Percentiles rank a stretch among this genome's conserved stretches.
Evolutionary conservation across 164 flowering plant species (phyloP).

Genomic region (Kingdonia uniflora): DNA sequence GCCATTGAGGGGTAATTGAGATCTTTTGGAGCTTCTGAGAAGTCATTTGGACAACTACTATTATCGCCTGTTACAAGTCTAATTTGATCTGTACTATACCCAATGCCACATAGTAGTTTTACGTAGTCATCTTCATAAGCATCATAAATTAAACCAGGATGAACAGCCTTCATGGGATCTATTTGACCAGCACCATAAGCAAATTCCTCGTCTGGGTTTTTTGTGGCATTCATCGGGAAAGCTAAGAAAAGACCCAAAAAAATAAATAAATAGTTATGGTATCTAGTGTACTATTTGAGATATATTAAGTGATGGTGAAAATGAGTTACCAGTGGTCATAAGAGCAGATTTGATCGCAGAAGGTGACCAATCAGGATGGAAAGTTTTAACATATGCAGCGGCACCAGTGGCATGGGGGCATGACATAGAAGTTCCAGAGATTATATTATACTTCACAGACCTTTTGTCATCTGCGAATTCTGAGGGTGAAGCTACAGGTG

Average conservation of each 20-base stretch:
- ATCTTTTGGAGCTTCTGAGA: conserved; percentile 1
- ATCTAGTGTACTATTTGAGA: too few species aligned
- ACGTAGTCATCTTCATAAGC: conserved; percentile 20
- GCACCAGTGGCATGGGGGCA: conserved; percentile 44
- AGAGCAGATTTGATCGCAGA: too few species aligned
- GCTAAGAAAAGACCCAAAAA: too few species aligned
- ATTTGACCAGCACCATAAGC: conserved; percentile 44
- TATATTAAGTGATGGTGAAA: too few species aligned
- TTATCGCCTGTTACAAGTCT: conserved; percentile 16
- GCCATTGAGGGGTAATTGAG: conserved; percentile 43
- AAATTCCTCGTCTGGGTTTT: conserved; percentile 21
- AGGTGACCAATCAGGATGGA: too few species aligned
- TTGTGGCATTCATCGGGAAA: too few species aligned
- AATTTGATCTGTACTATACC: neutral
- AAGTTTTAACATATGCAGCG: too few species aligned
- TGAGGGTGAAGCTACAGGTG: conserved; percentile 18
- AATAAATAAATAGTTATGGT: too few species aligned
- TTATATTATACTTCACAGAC: conserved; percentile 21
- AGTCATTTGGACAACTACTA: conserved; percentile 16
- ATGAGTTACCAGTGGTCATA: too few species aligned
- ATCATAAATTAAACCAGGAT: conserved; percentile 45
- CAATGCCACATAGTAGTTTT: conserved; percentile 13
- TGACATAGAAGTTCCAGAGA: conserved; percentile 44
- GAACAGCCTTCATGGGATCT: conserved; percentile 25
- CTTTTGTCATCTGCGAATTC: conserved; percentile 19